Evolutionary conservation across 176 grass and related monocot species (phyloP).

Genomic region (Triticum timopheevii): DNA sequence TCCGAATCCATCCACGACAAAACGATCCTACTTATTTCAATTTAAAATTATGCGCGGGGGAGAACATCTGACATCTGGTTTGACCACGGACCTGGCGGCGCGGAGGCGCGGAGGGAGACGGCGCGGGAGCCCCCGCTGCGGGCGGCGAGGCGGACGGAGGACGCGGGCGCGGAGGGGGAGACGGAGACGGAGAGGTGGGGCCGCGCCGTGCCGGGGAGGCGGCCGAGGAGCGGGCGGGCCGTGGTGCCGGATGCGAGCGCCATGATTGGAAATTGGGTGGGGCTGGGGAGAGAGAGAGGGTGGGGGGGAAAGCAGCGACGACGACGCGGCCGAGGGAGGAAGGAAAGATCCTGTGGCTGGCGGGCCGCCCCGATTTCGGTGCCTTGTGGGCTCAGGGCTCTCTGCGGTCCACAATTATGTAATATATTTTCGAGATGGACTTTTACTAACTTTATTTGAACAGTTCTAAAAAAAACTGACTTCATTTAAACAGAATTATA

Average conservation of each 20-base stretch:
- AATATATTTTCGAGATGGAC: not conserved
- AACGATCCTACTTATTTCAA: not conserved
- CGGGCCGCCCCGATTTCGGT: slow-evolving; percentile 33
- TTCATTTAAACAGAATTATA: too few relatives aligned
- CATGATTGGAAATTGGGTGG: slow-evolving; percentile 21
- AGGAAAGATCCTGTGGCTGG: slow-evolving; percentile 14
- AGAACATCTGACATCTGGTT: not conserved
- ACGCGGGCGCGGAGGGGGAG: not conserved
- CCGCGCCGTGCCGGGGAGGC: not conserved
- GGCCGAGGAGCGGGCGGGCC: slow-evolving; percentile 28
- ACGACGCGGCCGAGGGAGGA: not conserved
- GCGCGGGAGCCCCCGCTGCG: not conserved
- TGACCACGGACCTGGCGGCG: slow-evolving; percentile 32
- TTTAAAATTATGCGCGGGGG: not conserved
- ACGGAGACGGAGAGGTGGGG: slow-evolving; percentile 31
- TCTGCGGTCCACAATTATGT: slow-evolving; percentile 19
- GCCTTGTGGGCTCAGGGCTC: not conserved
- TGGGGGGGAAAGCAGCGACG: not conserved
- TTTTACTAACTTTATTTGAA: not conserved
- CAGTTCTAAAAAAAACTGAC: too few relatives aligned
- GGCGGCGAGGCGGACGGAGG: slow-evolving; percentile 33
- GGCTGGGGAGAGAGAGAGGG: not conserved
- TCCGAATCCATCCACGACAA: not conserved
- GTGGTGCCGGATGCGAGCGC: slow-evolving; percentile 40
- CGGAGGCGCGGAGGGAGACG: slow-evolving; percentile 28